Conservation (phyloP, 768 basidiomycete species). For the Hygrocybe coccinea region DNA sequence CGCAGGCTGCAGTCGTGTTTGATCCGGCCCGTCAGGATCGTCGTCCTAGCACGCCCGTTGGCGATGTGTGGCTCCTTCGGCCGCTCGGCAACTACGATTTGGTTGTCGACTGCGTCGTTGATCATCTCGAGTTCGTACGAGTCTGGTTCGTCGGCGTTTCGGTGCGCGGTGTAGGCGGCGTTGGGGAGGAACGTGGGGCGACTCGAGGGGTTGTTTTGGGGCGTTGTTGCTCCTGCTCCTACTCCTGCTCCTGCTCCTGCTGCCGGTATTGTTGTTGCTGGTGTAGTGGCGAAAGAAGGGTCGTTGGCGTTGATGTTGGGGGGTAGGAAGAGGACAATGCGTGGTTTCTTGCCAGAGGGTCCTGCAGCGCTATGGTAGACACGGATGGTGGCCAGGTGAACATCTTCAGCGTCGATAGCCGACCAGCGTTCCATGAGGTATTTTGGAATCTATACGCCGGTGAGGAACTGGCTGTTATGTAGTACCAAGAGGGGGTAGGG, state of each 20-base stretch:
- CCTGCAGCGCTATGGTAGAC: conserved; percentile 56
- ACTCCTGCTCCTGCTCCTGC: no score
- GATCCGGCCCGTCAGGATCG: conserved; percentile 72
- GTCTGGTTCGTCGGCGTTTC: conserved; percentile 45
- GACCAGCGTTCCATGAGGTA: conserved; percentile 85
- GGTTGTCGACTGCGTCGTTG: conserved; percentile 78
- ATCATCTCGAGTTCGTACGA: conserved; percentile 88
- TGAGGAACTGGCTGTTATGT: neutral
- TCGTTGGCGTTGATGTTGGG: conserved; percentile 38
- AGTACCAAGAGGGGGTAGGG: conserved; percentile 16
- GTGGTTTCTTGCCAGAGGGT: conserved; percentile 45
- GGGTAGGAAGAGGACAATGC: conserved; percentile 64
- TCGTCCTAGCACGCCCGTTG: conserved; percentile 65
- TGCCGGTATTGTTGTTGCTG: conserved; percentile 19
- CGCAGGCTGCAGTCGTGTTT: conserved; percentile 77
- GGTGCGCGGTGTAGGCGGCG: conserved; percentile 30
- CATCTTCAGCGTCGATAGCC: conserved; percentile 64
- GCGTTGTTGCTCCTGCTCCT: no score
- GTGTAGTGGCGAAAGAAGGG: no score
- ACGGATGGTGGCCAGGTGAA: conserved; percentile 80
- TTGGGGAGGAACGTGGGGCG: conserved; percentile 37
- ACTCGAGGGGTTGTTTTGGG: conserved; percentile 25
- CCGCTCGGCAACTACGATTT: conserved; percentile 79
- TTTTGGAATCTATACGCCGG: conserved; percentile 63
- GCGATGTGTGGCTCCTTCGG: conserved; percentile 56